Evolutionary conservation across 2,329 filamentous ascomycete genomes (phyloP).

Genomic region (Aspergillus ibericus): DNA sequence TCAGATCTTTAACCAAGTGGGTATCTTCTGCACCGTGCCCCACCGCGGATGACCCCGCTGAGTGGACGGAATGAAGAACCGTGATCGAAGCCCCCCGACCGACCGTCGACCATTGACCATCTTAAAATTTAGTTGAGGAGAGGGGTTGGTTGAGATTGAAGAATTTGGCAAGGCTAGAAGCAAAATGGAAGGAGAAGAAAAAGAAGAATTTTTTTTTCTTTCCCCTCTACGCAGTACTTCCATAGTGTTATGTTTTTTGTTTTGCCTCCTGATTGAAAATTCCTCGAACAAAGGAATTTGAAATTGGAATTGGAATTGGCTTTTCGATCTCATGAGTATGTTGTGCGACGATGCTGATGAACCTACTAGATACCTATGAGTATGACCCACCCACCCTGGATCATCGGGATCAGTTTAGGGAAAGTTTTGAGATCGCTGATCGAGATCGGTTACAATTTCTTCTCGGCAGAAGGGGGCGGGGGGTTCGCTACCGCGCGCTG

Average conservation of each 20-base stretch:
- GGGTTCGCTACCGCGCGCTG: neutral
- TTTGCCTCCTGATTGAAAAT: neutral
- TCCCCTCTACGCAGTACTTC: neutral
- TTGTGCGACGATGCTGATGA: conserved; percentile 3
- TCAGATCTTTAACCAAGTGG: conserved; percentile 1
- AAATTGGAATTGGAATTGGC: too few species aligned
- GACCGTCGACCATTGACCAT: too few species aligned
- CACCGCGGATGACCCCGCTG: conserved; percentile 6
- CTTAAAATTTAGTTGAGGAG: neutral
- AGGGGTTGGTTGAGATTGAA: neutral
- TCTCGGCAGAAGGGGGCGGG: neutral
- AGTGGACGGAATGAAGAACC: conserved; percentile 5
- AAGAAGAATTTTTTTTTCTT: neutral
- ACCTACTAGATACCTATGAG: too few species aligned
- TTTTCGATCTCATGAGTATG: conserved; percentile 1
- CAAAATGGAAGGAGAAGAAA: neutral
- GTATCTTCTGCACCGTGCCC: neutral
- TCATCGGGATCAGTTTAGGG: neutral
- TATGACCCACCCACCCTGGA: neutral
- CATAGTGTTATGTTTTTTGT: neutral
- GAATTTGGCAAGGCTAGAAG: neutral
- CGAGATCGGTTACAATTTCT: conserved; percentile 2
- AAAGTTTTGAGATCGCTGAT: conserved; percentile 6
- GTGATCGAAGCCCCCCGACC: neutral
- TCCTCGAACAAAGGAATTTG: neutral